phyloP scores from a whole-genome alignment of 179 eudicot genomes.

The Beta corolliflora region DNA sequence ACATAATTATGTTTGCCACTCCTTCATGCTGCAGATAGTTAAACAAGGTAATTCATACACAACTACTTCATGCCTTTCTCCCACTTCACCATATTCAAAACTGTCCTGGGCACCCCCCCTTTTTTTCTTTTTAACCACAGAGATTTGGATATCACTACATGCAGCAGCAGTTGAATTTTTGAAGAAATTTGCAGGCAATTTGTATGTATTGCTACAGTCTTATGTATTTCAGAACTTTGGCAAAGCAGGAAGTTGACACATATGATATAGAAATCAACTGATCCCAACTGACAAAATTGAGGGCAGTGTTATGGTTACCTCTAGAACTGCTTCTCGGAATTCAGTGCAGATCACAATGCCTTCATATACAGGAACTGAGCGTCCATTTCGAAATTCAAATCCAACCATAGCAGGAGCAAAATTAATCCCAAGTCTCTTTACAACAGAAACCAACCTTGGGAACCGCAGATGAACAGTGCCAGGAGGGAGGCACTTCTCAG shows the following conservation, averaged over 20 bases:
- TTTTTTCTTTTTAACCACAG: no score
- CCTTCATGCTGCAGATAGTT: no score
- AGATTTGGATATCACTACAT: no score
- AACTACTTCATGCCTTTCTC: no score
- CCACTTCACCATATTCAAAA: background rate
- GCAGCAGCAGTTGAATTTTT: background rate
- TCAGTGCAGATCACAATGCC: conserved; percentile 94
- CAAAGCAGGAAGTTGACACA: background rate
- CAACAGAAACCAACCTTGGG: conserved; percentile 71
- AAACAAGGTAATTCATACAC: no score
- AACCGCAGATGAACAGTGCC: conserved; percentile 93
- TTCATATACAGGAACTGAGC: conserved; percentile 80
- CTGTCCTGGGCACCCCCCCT: background rate
- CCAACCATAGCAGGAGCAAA: conserved; percentile 99
- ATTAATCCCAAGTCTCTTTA: conserved; percentile 72
- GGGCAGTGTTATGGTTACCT: conserved; percentile 47
- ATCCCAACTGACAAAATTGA: background rate
- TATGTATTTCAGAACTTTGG: background rate
- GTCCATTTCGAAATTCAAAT: conserved; percentile 90
- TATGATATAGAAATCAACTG: background rate
- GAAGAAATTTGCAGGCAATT: background rate
- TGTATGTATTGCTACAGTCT: background rate
- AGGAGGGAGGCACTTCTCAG: conserved; percentile 97
- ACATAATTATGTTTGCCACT: no score
- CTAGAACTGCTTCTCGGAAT: conserved; percentile 72